Conservation (phyloP, 495 filamentous ascomycete genomes). For the Penicillium manginii region DNA sequence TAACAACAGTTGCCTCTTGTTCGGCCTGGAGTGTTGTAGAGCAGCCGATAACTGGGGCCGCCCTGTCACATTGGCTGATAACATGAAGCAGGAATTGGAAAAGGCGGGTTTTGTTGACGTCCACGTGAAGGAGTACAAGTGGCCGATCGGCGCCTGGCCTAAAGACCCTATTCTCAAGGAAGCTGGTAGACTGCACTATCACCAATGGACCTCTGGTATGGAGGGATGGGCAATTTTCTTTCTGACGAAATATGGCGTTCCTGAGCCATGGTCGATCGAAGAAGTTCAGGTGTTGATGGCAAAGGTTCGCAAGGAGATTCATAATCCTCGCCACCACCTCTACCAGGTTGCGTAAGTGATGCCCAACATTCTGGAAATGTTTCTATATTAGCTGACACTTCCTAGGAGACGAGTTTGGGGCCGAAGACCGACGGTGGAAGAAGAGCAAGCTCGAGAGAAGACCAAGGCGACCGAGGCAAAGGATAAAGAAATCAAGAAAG, state of each 20-base stretch:
- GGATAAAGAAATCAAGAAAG: not conserved
- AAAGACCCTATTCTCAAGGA: conserved; percentile 24
- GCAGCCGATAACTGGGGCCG: conserved; percentile 21
- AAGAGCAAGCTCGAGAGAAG: not conserved
- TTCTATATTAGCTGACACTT: not conserved
- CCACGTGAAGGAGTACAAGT: conserved; percentile 20
- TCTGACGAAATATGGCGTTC: conserved; percentile 27
- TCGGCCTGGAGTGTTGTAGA: conserved; percentile 17
- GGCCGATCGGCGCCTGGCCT: conserved; percentile 32
- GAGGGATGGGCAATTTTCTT: conserved; percentile 33
- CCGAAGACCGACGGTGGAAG: not conserved
- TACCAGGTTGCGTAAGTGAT: conserved; percentile 24
- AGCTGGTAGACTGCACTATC: conserved; percentile 22
- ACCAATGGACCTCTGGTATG: conserved; percentile 29
- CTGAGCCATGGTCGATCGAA: conserved; percentile 27
- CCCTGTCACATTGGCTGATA: conserved; percentile 14
- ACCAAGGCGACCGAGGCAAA: not conserved
- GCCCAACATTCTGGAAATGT: not conserved
- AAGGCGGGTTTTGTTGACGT: conserved; percentile 38
- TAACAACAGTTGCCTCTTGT: conserved; percentile 30
- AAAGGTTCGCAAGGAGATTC: conserved; percentile 24
- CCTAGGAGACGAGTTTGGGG: not conserved
- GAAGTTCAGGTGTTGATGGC: conserved; percentile 30
- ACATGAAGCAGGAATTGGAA: conserved; percentile 24
- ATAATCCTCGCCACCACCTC: conserved; percentile 24